Conservation (phyloP, 192 early-diverging fungal species). For the Backusella tuberculispora region DNA sequence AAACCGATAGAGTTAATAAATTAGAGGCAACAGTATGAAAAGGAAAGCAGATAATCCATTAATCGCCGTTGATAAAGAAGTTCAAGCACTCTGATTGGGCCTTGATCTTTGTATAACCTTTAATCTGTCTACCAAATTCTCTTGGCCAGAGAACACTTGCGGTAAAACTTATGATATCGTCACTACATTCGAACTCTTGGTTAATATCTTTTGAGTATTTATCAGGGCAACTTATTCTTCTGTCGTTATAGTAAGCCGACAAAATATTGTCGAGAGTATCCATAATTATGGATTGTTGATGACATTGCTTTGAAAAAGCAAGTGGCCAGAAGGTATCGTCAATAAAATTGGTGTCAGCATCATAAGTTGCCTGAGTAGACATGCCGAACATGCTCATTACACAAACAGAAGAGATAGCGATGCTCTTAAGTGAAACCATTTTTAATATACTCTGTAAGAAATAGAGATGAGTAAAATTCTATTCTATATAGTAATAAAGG, state of each 20-base stretch:
- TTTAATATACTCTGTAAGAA: background rate
- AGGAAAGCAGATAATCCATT: no score
- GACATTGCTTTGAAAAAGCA: background rate
- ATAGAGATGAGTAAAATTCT: background rate
- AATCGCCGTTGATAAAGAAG: background rate
- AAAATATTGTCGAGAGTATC: background rate
- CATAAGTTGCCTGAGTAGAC: background rate
- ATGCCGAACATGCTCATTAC: background rate
- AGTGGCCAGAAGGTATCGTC: background rate
- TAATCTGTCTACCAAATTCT: background rate
- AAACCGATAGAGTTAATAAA: no score
- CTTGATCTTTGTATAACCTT: background rate
- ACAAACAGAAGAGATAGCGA: background rate
- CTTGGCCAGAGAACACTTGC: background rate
- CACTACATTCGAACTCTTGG: background rate
- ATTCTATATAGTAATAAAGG: background rate
- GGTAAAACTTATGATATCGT: background rate
- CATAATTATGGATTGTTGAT: background rate
- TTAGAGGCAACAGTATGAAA: no score
- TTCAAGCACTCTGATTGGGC: background rate
- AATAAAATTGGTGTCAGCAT: background rate
- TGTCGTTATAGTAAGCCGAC: background rate
- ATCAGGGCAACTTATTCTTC: background rate
- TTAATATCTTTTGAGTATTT: background rate
- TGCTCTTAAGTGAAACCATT: constrained; percentile 12